Conservation (phyloP, 139 green algal genomes). For the Micractinium conductrix region DNA sequence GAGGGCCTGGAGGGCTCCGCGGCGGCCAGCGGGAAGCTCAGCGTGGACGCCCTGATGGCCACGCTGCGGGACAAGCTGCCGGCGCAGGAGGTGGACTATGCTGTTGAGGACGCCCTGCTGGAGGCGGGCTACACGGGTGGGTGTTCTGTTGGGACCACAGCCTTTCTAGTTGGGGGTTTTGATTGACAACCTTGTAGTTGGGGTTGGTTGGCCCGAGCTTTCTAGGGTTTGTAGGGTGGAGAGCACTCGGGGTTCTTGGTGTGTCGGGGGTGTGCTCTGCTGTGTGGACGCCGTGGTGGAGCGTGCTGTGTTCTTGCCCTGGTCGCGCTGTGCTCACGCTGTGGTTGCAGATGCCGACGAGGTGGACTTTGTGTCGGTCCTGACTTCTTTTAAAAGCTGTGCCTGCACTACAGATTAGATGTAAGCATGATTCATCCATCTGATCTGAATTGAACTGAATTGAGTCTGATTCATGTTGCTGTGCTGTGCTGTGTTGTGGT, state of each 20-base stretch:
- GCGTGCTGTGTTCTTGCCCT: background rate
- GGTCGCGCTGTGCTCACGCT: too few species aligned
- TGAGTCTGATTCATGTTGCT: background rate
- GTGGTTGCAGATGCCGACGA: background rate
- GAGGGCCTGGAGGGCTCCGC: constrained; percentile 69
- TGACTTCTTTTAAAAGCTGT: too few species aligned
- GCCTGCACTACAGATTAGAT: too few species aligned
- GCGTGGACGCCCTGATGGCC: constrained; percentile 58
- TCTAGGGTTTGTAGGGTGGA: too few species aligned
- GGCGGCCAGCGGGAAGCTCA: constrained; percentile 58
- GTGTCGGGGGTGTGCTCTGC: too few species aligned
- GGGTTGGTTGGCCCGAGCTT: too few species aligned
- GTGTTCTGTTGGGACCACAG: background rate
- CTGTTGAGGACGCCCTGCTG: constrained; percentile 82
- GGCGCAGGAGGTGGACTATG: constrained; percentile 75
- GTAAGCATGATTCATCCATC: too few species aligned
- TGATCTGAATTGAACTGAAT: too few species aligned
- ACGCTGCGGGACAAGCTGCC: constrained; percentile 78
- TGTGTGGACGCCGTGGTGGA: too few species aligned
- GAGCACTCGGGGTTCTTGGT: too few species aligned
- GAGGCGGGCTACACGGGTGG: constrained; percentile 62
- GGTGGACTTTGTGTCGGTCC: too few species aligned
- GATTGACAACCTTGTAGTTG: background rate
- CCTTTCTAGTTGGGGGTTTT: background rate
- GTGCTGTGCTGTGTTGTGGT: too few species aligned